Percentiles rank a stretch among this genome's conserved stretches.
Evolutionary conservation across 176 grass and related monocot genomes (phyloP).

Genomic region (Cenchrus purpureus): DNA sequence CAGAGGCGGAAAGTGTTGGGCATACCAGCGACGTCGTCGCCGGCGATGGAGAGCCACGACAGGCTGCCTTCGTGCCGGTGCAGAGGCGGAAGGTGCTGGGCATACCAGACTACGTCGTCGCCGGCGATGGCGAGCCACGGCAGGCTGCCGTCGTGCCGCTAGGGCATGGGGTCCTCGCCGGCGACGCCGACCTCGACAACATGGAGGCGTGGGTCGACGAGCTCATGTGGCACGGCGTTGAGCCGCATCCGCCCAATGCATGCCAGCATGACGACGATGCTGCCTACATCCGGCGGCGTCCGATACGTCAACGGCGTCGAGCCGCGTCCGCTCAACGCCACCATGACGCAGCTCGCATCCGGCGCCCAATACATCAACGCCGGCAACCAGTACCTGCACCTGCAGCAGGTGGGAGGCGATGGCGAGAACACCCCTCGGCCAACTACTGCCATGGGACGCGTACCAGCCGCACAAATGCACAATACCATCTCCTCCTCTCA

Average conservation of each 20-base stretch:
- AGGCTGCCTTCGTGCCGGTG: background rate
- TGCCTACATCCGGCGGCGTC: background rate
- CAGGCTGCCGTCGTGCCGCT: background rate
- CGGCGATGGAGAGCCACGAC: no score
- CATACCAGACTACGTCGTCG: background rate
- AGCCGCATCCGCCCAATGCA: background rate
- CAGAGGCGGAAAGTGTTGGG: no score
- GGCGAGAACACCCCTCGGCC: background rate
- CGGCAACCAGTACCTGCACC: slow-evolving; percentile 7
- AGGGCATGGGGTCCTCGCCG: background rate
- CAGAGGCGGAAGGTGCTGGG: slow-evolving; percentile 17
- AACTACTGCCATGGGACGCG: background rate
- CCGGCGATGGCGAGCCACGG: background rate
- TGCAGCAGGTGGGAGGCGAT: slow-evolving; percentile 19
- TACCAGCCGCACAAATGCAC: slow-evolving; percentile 16
- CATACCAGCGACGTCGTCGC: no score
- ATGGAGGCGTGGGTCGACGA: slow-evolving; percentile 9
- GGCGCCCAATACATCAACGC: background rate
- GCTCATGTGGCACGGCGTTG: background rate
- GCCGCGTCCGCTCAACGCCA: background rate
- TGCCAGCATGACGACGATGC: background rate
- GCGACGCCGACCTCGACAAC: background rate
- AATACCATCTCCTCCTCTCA: background rate
- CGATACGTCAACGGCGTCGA: background rate
- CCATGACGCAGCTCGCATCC: background rate